Conservation (phyloP, 345 rosid genomes). For the Zanthoxylum bungeanum region DNA sequence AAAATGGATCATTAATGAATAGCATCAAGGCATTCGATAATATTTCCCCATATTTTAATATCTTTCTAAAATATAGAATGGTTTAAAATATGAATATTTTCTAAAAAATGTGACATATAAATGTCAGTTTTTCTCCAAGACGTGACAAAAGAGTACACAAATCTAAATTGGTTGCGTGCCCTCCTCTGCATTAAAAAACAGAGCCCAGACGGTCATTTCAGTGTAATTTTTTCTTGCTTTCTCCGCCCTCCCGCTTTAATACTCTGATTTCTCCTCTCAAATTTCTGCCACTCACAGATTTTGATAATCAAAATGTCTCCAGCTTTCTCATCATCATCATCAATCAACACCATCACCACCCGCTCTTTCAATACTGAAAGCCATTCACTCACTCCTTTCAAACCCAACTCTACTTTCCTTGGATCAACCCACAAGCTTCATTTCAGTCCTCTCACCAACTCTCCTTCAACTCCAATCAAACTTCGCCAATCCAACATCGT, state of each 20-base stretch:
- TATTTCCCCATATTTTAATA: no score
- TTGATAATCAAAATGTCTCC: slow-evolving; percentile 3
- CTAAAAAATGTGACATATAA: no score
- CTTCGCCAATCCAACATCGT: neutral
- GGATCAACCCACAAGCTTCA: slow-evolving; percentile 9
- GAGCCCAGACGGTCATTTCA: slow-evolving; percentile 6
- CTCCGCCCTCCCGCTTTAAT: neutral
- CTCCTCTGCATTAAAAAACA: neutral
- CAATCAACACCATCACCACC: neutral
- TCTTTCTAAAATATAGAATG: no score
- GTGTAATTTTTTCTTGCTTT: neutral
- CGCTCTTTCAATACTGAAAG: neutral
- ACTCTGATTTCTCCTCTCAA: neutral
- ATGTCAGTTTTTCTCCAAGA: no score
- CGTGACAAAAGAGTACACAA: no score
- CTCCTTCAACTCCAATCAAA: neutral
- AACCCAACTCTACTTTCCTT: neutral
- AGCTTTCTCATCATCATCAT: neutral
- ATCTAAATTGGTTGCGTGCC: no score
- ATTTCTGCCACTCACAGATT: no score
- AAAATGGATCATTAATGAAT: no score
- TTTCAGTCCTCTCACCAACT: neutral
- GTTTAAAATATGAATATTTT: no score
- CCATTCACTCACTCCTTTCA: neutral
- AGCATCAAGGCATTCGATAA: no score